Evolutionary conservation across 1,284 basidiomycete species (phyloP).

Genomic region (Peniophora sp.): DNA sequence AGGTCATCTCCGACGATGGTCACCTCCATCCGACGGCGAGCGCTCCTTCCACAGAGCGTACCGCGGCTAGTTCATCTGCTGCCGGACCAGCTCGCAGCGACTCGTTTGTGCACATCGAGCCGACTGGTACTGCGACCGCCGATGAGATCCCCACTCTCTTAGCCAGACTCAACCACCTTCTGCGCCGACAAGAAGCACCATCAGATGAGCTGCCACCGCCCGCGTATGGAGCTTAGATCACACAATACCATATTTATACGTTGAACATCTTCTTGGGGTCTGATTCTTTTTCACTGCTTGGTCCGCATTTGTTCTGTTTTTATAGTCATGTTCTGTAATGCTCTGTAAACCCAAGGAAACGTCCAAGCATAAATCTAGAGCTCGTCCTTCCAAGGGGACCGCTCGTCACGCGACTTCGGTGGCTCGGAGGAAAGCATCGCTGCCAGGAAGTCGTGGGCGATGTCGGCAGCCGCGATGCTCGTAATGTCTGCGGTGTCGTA

Average conservation of each 20-base stretch:
- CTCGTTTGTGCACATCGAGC: too few species aligned
- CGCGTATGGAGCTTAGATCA: neutral
- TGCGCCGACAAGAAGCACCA: too few species aligned
- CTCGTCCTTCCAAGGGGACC: slow-evolving; percentile 16
- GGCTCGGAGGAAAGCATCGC: slow-evolving; percentile 41
- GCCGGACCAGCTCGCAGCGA: too few species aligned
- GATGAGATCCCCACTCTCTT: too few species aligned
- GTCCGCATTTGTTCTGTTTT: neutral
- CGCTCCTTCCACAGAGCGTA: too few species aligned
- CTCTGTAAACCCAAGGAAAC: neutral
- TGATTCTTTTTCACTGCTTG: too few species aligned
- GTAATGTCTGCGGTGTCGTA: slow-evolving; percentile 72
- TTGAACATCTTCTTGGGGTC: neutral
- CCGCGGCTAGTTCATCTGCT: too few species aligned
- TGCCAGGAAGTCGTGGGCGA: slow-evolving; percentile 64
- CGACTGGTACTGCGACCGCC: too few species aligned
- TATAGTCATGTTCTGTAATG: neutral
- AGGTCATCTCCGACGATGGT: too few species aligned
- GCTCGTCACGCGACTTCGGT: slow-evolving; percentile 16
- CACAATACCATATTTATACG: neutral
- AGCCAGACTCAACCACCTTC: too few species aligned
- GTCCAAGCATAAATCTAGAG: slow-evolving; percentile 10
- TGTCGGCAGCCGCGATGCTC: slow-evolving; percentile 61
- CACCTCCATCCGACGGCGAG: too few species aligned
- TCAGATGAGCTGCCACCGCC: too few species aligned